Base-by-base conservation (phyloP, 306 rosid species). In the Pterocarpus santalinus region DNA sequence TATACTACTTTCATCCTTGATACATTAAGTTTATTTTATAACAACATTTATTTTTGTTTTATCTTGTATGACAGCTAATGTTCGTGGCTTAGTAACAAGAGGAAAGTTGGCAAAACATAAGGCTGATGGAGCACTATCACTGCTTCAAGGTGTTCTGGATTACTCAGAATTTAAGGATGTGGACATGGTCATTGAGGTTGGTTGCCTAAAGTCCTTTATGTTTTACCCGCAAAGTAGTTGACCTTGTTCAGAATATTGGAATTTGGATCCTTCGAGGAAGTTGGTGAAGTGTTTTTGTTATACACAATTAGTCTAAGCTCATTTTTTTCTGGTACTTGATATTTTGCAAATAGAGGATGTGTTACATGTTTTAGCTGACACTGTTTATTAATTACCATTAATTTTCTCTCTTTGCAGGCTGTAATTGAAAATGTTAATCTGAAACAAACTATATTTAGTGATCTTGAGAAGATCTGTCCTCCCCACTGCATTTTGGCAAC, bases 111-210 rank as follows among this genome's bases (percentile, higher is more conserved):
- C 94, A 46, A 87, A 82, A 75, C 90, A 90, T 47, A 94, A 90
- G 85, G 97, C 90, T 64, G 91, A 87, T 7, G 82, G 78, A 85
- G 81, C 91, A 41, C 87, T 96, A 14, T 83, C 86, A n/a, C 76
- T 85, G 82, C 94, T 93, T 83, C 92, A 93, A 88, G 99, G 97
- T 64, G 92, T 85, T 80, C 78, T 96, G 73, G 97, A 94, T 86
- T 96, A 93, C 85, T 52, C 92, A 14, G 94, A 91, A 68, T 92
- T 93, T 82, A 93, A 83, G 79, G 97, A 96, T 81, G 92, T 86
- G 67, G 98, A 92, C 85, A 69, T 96, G 91, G 99, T 93, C 81
- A 90, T 96, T 82, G 99, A 96, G 99, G 98, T 93, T 69, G 46
- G 83, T 84, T 60, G 72, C 62, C 72, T 63, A 15, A 81, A 73